A percentile compares a stretch with the other conserved stretches of the same genome.
phyloP scores from a whole-genome alignment of 768 basidiomycete species.

The Lenzites betulinus region DNA sequence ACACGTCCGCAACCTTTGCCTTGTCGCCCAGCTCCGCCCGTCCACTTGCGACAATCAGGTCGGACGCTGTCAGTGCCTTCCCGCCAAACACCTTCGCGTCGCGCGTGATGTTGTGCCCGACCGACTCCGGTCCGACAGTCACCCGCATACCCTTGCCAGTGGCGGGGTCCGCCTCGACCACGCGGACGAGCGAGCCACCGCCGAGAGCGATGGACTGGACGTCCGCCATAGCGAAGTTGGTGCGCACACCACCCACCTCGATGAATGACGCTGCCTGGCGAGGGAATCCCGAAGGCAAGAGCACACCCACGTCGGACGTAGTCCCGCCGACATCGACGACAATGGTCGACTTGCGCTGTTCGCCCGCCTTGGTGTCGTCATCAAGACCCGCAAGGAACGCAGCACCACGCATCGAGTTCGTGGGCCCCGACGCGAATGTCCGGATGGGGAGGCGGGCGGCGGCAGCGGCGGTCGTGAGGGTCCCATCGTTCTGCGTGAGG shows the following conservation, averaged over 20 bases:
- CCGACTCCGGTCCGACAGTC: constrained; percentile 64
- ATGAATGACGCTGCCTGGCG: constrained; percentile 63
- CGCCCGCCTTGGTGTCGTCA: constrained; percentile 19
- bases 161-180: constrained; percentile 20
- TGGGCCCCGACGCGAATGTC: constrained; percentile 53
- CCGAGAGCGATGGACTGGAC: constrained; percentile 62
- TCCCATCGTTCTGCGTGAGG: constrained; percentile 62
- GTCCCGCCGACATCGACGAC: constrained; percentile 70
- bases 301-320: constrained; percentile 64
- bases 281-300: constrained; percentile 62
- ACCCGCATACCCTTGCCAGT: constrained; percentile 37
- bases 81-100: constrained; percentile 62
- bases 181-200: constrained; percentile 57
- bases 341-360: constrained; percentile 40
- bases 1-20: constrained; percentile 22
- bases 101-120: constrained; percentile 55
- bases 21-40: constrained; percentile 31
- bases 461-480: constrained; percentile 47
- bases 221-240: constrained; percentile 64
- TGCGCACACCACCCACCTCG: constrained; percentile 59
- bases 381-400: constrained; percentile 54
- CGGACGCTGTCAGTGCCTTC: constrained; percentile 57
- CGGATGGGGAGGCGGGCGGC: constrained; percentile 62
- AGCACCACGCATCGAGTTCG: constrained; percentile 72
- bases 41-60: constrained; percentile 50